Percentiles rank a stretch among this genome's conserved stretches.
phyloP scores from a whole-genome alignment of 129 eudicot species.

The Artemisia tridentata region DNA sequence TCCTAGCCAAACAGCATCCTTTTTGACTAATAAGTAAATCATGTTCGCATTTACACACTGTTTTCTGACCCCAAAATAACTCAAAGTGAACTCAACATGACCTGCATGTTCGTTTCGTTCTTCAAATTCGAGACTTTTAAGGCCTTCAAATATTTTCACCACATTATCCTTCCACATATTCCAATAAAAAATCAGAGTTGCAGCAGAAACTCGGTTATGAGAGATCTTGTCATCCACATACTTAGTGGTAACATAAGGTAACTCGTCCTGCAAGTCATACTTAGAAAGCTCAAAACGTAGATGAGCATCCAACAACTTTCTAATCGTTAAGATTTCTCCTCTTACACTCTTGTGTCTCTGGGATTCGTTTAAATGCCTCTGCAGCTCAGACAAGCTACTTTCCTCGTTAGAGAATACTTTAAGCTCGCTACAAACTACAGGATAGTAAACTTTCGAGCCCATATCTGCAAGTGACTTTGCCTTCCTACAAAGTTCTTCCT shows the following conservation, averaged over 20 bases:
- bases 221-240: slow-evolving; percentile 30
- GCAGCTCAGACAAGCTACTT: slow-evolving; percentile 34
- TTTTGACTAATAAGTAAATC: slow-evolving; percentile 30
- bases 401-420: slow-evolving; percentile 32
- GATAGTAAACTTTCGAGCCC: slow-evolving; percentile 20
- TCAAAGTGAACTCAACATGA: slow-evolving; percentile 39
- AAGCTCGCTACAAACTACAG: slow-evolving; percentile 35
- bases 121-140: slow-evolving; percentile 25
- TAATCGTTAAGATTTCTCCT: slow-evolving; percentile 34
- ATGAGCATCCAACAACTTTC: slow-evolving; percentile 50
- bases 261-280: slow-evolving; percentile 42
- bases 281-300: slow-evolving; percentile 9
- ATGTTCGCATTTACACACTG: not conserved
- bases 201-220: slow-evolving; percentile 39
- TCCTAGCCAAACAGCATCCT: slow-evolving; percentile 58
- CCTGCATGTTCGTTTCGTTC: slow-evolving; percentile 15
- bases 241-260: slow-evolving; percentile 10
- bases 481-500: slow-evolving; percentile 37
- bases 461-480: slow-evolving; percentile 37
- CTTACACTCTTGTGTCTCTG: slow-evolving; percentile 22
- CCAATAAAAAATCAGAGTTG: slow-evolving; percentile 52
- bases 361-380: slow-evolving; percentile 27
- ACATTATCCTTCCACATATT: slow-evolving; percentile 35
- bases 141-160: slow-evolving; percentile 29
- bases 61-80: slow-evolving; percentile 51